Evolutionary conservation across 106 monocot genomes (phyloP), one percentile per base, ranked within the genome.

Genomic region (Dioscorea alata): DNA sequence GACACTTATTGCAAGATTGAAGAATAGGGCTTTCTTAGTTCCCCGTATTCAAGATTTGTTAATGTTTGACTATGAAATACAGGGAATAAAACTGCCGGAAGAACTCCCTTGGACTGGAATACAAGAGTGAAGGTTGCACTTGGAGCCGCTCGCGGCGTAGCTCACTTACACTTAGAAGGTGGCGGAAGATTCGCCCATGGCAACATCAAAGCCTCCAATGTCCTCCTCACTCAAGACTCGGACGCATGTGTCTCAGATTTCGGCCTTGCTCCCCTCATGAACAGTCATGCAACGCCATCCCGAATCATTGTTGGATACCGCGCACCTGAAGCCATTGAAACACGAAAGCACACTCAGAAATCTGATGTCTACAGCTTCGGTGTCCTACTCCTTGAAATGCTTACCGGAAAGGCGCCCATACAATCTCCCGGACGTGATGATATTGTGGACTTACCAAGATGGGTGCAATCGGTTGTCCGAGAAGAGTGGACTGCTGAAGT

Each of bases 401-500:
- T 97, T 23, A 97, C 96, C 12, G 92, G 92, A 23, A 97, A 91
- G 64, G 69, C 91, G 49, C 89, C 96, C 1, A 48, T 86, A 23
- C 82, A 79, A 57, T 77, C 74, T 0, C 81, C 76, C 2, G 91
- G 82, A 12, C 76, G 76, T 53, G 86, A 85, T 17, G 88, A 96
- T 42, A 68, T 80, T 3, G 71, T 82, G 0, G 91, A 96, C 42
- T 65, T 97, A 22, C 91, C 88, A 0, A 80, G 86, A 56, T 97
- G 96, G 96, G 96, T 96, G 4, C 85, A 92, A 14, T 97, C 96
- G 1, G 89, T 97, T 0, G 92, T 92, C 49, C 76, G 89, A 8
- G 92, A 97, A 70, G 92, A 97, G 69, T 92, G 96, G 92, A 97
- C 96, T 4, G 89, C 92, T 8, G 96, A 97, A 65, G 96, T 94